Percentiles rank a stretch among this genome's conserved stretches.
phyloP scores from a whole-genome alignment of 768 basidiomycete species.

The Suillus sp. region DNA sequence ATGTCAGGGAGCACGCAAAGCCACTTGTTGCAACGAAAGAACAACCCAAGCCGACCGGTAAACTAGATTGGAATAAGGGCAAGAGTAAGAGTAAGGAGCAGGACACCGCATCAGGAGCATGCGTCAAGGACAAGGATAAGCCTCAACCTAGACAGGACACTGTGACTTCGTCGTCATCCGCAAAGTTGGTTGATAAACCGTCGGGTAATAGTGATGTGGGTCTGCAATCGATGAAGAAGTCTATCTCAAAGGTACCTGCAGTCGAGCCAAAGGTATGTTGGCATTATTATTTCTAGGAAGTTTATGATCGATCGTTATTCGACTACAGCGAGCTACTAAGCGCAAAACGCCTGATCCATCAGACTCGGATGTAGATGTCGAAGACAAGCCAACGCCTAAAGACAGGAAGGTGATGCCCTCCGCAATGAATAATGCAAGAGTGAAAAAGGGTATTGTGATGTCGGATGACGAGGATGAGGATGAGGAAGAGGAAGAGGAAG shows the following conservation, averaged over 20 bases:
- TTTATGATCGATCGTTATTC: constrained; percentile 20
- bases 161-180: neutral
- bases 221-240: neutral
- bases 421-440: constrained; percentile 28
- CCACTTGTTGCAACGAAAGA: constrained; percentile 23
- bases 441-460: constrained; percentile 51
- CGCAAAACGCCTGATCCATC: constrained; percentile 46
- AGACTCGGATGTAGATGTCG: constrained; percentile 34
- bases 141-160: neutral
- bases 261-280: constrained; percentile 14
- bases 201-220: neutral
- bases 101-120: constrained; percentile 3
- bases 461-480: constrained; percentile 70
- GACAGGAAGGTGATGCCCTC: constrained; percentile 15
- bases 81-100: constrained; percentile 49
- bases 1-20: constrained; percentile 26
- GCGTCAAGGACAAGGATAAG: neutral
- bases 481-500: constrained; percentile 58
- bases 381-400: constrained; percentile 9
- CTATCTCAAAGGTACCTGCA: neutral
- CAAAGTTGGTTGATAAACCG: neutral
- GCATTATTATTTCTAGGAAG: neutral
- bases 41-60: constrained; percentile 45
- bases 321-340: constrained; percentile 36
- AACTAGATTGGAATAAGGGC: constrained; percentile 64